Evolutionary conservation across 805 yeast species (phyloP).

Genomic region (Candida coquimbonensis): DNA sequence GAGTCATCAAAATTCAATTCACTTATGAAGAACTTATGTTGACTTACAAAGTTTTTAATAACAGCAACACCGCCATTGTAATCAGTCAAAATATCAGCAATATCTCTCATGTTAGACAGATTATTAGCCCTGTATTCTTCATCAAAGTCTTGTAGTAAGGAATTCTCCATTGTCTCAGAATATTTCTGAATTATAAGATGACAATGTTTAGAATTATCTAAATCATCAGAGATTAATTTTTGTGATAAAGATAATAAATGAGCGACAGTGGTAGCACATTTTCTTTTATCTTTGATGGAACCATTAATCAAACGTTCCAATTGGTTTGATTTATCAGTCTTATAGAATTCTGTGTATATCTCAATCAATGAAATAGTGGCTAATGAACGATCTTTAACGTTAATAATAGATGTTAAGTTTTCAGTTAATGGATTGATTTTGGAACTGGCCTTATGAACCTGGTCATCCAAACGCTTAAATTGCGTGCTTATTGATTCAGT

Average conservation of each 20-base stretch:
- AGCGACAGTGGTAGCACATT: slow-evolving; percentile 64
- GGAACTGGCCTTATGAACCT: slow-evolving; percentile 49
- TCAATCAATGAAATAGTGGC: slow-evolving; percentile 68
- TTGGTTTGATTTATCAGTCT: slow-evolving; percentile 39
- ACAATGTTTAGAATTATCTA: slow-evolving; percentile 35
- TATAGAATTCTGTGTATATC: slow-evolving; percentile 70
- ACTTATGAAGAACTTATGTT: slow-evolving; percentile 59
- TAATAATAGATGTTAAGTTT: slow-evolving; percentile 57
- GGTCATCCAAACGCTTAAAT: slow-evolving; percentile 43
- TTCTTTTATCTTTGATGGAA: slow-evolving; percentile 46
- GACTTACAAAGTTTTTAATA: slow-evolving; percentile 73
- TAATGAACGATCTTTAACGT: slow-evolving; percentile 64
- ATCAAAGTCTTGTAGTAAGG: slow-evolving; percentile 62
- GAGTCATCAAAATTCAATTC: slow-evolving; percentile 19
- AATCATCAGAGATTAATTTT: slow-evolving; percentile 51
- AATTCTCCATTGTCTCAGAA: slow-evolving; percentile 71
- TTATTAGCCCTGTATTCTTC: slow-evolving; percentile 66
- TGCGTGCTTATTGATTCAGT: slow-evolving; percentile 38
- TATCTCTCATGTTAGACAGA: slow-evolving; percentile 63
- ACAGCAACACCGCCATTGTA: slow-evolving; percentile 84
- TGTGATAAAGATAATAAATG: slow-evolving; percentile 58
- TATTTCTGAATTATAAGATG: slow-evolving; percentile 50
- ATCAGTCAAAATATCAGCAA: slow-evolving; percentile 65
- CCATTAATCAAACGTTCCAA: slow-evolving; percentile 51
- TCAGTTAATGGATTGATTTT: slow-evolving; percentile 67